phyloP scores from a whole-genome alignment of 768 basidiomycete genomes.

The Tulasnella sp. region DNA sequence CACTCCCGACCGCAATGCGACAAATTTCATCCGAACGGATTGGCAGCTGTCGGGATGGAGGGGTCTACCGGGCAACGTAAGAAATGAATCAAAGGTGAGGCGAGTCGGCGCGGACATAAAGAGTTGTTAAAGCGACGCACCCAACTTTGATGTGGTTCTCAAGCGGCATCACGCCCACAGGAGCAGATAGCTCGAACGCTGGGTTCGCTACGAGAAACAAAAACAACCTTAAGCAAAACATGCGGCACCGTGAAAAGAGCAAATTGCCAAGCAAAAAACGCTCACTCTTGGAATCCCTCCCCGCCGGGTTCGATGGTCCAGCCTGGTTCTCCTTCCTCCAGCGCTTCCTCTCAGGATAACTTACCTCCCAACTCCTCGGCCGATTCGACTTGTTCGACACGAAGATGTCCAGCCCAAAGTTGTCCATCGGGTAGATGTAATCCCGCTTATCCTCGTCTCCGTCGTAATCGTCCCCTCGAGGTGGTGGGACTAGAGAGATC shows the following conservation, averaged over 20 bases:
- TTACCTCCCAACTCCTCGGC: conserved; percentile 73
- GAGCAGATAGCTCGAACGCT: not conserved
- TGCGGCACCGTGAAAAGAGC: not conserved
- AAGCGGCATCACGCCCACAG: conserved; percentile 65
- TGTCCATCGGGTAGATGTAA: conserved; percentile 63
- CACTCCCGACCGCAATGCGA: conserved; percentile 74
- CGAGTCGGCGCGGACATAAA: too few species aligned
- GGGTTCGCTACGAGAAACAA: not conserved
- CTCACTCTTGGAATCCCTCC: conserved; percentile 5
- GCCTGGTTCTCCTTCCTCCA: conserved; percentile 3
- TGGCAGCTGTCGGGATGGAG: conserved; percentile 78
- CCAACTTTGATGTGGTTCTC: conserved; percentile 77
- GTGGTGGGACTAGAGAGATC: conserved; percentile 47
- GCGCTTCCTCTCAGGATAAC: conserved; percentile 47
- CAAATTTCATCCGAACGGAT: conserved; percentile 79
- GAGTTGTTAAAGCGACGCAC: conserved; percentile 41
- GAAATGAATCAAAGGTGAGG: not conserved
- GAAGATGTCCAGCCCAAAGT: conserved; percentile 80
- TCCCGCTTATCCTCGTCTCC: conserved; percentile 36
- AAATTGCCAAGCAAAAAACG: too few species aligned
- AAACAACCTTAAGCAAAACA: not conserved
- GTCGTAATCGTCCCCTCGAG: not conserved
- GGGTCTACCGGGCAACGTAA: conserved; percentile 47
- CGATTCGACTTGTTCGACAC: conserved; percentile 74
- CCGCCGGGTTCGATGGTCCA: not conserved